Evolutionary conservation across 2,329 filamentous ascomycete species (phyloP), one percentile per base, ranked within the genome.

Genomic region (Colletotrichum tabaci): DNA sequence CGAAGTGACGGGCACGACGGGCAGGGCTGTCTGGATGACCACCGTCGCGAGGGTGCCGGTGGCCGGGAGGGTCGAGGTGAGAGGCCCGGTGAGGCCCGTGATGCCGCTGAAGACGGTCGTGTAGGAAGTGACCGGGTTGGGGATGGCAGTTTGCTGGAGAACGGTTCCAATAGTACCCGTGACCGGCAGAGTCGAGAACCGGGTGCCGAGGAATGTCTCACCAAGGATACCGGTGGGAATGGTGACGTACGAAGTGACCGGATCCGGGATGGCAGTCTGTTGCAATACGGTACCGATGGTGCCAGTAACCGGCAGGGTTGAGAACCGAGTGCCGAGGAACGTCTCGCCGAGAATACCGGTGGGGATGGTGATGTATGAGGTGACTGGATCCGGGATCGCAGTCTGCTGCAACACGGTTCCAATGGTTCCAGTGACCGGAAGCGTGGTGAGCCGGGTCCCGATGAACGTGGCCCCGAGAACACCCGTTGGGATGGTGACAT

Each of bases 341-440:
- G 66, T 49, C 0, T 49, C 61, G 7, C 66, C 66, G 1, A 57
- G 18, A 2, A 58, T 1, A 9, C 66, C 66, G 6, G 66, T 47
- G 0, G 47, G 30, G 18, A 67, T 30, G 2, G 57, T 67, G n/a
- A 52, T 13, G n/a, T 46, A 58, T 7, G 46, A 46, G 2, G 61
- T 58, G 12, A 56, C 52, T 3, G 23, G 21, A 6, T 58, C 10
- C 0, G 64, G 64, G 12, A 66, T 49, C 4, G 64, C 55, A 0
- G 64, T 66, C 13, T 66, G 38, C 0, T 53, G 18, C 1, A 66
- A 3, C 1, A 66, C 64, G 0, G 64, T 66, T 3, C 55, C 64
- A 7, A 60, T 6, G 1, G 64, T 66, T 6, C 55, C 63, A 5
- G 21, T 30, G 1, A 56, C 63, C 3, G 61, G 47, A 1, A 66